Conservation (phyloP, 192 early-diverging fungal species). For the Coemansia sp. region DNA sequence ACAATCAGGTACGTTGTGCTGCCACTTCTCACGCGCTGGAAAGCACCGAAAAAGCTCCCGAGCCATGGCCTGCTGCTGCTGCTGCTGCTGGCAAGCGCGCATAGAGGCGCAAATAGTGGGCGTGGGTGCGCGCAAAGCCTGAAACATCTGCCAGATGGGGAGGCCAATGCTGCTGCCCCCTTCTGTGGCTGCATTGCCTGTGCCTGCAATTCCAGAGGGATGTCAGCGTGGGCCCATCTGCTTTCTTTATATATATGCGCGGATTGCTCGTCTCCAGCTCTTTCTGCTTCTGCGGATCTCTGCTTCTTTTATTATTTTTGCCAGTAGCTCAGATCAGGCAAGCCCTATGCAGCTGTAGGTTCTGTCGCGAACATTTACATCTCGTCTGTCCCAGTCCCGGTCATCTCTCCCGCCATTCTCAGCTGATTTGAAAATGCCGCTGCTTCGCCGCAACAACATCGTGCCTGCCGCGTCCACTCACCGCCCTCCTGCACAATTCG, state of each 20-base stretch:
- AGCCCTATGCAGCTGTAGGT: background rate
- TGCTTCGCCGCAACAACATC: slow-evolving; percentile 2
- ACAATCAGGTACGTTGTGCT: slow-evolving; percentile 5
- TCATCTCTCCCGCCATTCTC: background rate
- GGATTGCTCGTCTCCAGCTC: background rate
- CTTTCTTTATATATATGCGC: background rate
- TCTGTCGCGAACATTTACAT: background rate
- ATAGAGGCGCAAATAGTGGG: slow-evolving; percentile 7
- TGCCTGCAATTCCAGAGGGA: too few relatives aligned
- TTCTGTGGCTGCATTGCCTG: too few relatives aligned
- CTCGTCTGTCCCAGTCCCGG: too few relatives aligned
- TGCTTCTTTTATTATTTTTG: background rate
- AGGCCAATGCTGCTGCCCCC: too few relatives aligned
- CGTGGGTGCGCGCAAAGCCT: background rate
- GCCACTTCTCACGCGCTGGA: slow-evolving; percentile 1
- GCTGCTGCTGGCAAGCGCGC: background rate
- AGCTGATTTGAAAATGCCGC: slow-evolving; percentile 1
- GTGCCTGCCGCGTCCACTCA: background rate
- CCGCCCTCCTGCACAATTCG: too few relatives aligned
- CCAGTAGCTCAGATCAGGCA: background rate
- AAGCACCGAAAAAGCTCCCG: slow-evolving; percentile 9
- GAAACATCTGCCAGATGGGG: slow-evolving; percentile 1
- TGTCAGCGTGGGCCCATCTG: too few relatives aligned
- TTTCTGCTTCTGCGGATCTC: slow-evolving; percentile 4
- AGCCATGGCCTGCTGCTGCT: background rate